Base-by-base conservation (phyloP, 345 rosid species). In the Salix purpurea region DNA sequence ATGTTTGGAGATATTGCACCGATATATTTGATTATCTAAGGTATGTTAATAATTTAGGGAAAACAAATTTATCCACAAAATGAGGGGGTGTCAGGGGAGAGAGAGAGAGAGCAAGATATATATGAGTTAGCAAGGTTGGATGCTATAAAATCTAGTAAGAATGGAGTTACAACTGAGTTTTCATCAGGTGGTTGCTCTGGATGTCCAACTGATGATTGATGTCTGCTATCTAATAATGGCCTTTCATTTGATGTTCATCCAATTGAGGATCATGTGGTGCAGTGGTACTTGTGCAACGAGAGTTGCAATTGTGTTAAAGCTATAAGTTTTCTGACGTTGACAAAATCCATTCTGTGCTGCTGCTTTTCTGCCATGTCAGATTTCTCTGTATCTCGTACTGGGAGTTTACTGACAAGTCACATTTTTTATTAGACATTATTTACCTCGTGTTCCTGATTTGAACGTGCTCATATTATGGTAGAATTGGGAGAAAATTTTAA, bases 1-100 rank as follows among this genome's bases (percentile, higher is more conserved):
- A 92, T 87, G 99, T 96, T 68, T 96, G 99, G 98, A 89, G 97
- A 92, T 96, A 96, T 79, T 96, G 98, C 90, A 96, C 97, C 1
- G 97, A 94, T 77, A 88, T 96, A 81, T 96, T 94, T 83, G 98
- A 94, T 88, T 96, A 96, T 81, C 79, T 96, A 78, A 96, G 99
- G 98, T 94, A 82, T 72, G 86, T 39, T 24, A 32, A 40, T 77
- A 66, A 65, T 42, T 76, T 21, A 34, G 14, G 12, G 37, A 30
- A 72, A 67, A 72, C 16, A 54, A 19, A 19, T 54, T 40, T 12
- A 58, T 58, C 62, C 62, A 30, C 16, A 65, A 64, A 14, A 65
- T 65, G 39, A 15, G n/a, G 68, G 68, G 68, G n/a, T 10, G 7
- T 58, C 62, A 58, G 28, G 62, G 62, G 1, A 9, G 28, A 24